Evolutionary conservation across 139 green algal genomes (phyloP).

Genomic region (Zygnema circumcarinatum): DNA sequence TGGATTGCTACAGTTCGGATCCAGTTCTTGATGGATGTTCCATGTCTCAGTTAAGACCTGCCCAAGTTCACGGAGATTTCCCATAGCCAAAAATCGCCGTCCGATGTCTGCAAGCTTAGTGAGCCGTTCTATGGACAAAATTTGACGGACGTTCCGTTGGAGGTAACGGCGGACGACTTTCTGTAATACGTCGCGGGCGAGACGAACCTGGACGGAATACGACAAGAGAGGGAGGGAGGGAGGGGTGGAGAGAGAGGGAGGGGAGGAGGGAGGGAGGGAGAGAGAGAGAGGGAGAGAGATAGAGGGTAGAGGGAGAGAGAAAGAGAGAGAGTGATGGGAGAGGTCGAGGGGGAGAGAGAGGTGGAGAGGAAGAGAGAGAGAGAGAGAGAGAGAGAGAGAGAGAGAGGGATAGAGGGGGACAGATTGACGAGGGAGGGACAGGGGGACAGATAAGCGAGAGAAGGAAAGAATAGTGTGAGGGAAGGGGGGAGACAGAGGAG

Average conservation of each 20-base stretch:
- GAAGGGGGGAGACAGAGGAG: too few species aligned
- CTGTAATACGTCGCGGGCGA: slow-evolving; percentile 54
- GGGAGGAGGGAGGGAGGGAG: background rate
- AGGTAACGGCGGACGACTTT: slow-evolving; percentile 53
- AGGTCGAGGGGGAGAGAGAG: too few species aligned
- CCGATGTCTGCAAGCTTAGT: slow-evolving; percentile 38
- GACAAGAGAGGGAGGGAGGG: slow-evolving; percentile 27
- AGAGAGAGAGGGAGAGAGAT: background rate
- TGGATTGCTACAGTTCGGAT: slow-evolving; percentile 51
- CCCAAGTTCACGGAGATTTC: slow-evolving; percentile 15
- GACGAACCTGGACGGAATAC: slow-evolving; percentile 31
- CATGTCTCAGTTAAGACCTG: slow-evolving; percentile 38
- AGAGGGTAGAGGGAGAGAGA: too few species aligned
- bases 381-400: too few species aligned
- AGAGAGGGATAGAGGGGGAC: too few species aligned
- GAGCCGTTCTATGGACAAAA: slow-evolving; percentile 39
- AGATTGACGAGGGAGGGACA: too few species aligned
- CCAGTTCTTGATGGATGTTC: slow-evolving; percentile 53
- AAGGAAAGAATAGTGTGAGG: too few species aligned
- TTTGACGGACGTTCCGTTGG: slow-evolving; percentile 32
- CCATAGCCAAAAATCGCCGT: slow-evolving; percentile 14
- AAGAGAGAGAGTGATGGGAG: too few species aligned
- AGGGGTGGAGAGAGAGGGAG: background rate
- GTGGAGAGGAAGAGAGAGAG: too few species aligned
- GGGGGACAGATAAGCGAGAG: too few species aligned